Evolutionary conservation across 805 yeast genomes (phyloP).

Genomic region (Suhomyces emberorum): DNA sequence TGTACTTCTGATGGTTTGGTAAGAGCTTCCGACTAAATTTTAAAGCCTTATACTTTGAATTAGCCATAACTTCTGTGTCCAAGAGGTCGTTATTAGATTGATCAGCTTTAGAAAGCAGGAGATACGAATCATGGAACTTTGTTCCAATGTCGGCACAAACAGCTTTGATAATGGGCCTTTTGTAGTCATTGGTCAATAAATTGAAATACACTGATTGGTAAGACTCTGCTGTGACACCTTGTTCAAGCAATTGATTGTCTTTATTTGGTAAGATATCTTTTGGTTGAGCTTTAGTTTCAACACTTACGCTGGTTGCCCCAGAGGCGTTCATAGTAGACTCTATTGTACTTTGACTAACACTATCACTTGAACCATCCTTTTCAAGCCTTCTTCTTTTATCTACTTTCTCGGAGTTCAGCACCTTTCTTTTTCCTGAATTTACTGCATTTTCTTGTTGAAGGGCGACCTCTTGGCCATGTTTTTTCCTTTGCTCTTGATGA

Average conservation of each 20-base stretch:
- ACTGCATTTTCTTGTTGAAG: not conserved
- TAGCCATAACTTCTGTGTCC: conserved; percentile 20
- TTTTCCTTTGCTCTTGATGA: conserved; percentile 3
- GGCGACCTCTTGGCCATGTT: conserved; percentile 1
- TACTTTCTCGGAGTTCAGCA: conserved; percentile 17
- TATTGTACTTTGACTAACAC: not conserved
- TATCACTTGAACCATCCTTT: not conserved
- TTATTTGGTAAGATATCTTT: conserved; percentile 33
- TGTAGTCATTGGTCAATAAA: conserved; percentile 45
- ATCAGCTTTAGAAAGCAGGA: conserved; percentile 6
- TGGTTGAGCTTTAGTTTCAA: not conserved
- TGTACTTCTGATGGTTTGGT: conserved; percentile 32
- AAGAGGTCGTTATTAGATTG: conserved; percentile 3
- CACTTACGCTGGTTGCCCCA: not conserved
- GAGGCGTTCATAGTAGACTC: not conserved
- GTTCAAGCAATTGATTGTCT: conserved; percentile 42
- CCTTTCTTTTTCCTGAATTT: conserved; percentile 16
- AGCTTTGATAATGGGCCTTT: conserved; percentile 30
- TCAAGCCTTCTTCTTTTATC: conserved; percentile 15
- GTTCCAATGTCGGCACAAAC: conserved; percentile 21
- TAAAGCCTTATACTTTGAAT: conserved; percentile 24
- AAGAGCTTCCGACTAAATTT: conserved; percentile 29
- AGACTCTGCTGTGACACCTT: conserved; percentile 40
- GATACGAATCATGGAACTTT: conserved; percentile 10
- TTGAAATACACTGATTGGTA: conserved; percentile 53